Evolutionary conservation across 2,329 filamentous ascomycete species (phyloP).

Genomic region (Penicillium griseofulvum): DNA sequence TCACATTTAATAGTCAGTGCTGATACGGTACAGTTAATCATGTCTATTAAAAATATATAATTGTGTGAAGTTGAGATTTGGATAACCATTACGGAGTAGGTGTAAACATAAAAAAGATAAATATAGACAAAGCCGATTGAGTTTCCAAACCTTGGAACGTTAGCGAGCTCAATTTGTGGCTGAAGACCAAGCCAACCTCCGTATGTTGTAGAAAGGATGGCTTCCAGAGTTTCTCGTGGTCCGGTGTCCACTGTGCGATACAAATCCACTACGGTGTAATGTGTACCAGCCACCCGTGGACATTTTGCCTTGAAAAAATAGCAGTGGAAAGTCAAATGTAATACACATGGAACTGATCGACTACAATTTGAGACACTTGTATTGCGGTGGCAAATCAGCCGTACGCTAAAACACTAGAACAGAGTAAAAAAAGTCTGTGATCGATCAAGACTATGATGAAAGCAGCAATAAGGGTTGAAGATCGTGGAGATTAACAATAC

Average conservation of each 20-base stretch:
- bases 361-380: constrained; percentile 14
- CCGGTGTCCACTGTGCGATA: constrained; percentile 5
- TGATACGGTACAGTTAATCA: background rate
- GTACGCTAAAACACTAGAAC: background rate
- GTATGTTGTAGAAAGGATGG: no score
- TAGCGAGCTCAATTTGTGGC: background rate
- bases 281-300: constrained; percentile 1
- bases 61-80: background rate
- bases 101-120: background rate
- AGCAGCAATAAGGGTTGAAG: background rate
- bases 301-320: constrained; percentile 7
- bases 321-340: constrained; percentile 15
- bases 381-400: constrained; percentile 10
- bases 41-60: background rate
- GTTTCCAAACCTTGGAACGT: background rate
- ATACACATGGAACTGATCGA: constrained; percentile 8
- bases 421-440: background rate
- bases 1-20: background rate
- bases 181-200: background rate
- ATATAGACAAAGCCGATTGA: background rate
- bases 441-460: background rate
- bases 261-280: background rate
- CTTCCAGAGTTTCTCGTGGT: constrained; percentile 6
- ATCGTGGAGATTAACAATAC: constrained; percentile 1
- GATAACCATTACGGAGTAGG: background rate